Percentiles rank a stretch among this genome's conserved stretches.
Conservation (phyloP, 2,329 filamentous ascomycete species). For the Rutstroemia sp. region DNA sequence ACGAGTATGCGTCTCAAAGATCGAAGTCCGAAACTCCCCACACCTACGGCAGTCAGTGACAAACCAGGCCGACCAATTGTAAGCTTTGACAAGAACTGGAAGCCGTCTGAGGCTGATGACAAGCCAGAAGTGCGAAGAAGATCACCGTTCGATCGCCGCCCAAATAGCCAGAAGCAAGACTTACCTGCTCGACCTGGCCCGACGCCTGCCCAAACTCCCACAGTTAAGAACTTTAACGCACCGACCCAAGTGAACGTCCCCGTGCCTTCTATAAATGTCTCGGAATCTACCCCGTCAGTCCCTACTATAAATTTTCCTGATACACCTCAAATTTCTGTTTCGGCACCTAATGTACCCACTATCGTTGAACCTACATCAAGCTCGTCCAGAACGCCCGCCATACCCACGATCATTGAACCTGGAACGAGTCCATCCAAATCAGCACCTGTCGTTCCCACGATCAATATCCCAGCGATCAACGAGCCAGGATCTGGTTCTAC, state of each 20-base stretch:
- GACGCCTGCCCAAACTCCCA: constrained; percentile 29
- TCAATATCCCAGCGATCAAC: constrained; percentile 25
- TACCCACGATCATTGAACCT: constrained; percentile 21
- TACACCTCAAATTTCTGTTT: constrained; percentile 22
- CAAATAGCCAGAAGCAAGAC: constrained; percentile 21
- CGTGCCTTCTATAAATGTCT: constrained; percentile 20
- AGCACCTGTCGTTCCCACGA: constrained; percentile 29
- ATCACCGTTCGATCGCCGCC: constrained; percentile 23
- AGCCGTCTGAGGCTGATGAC: constrained; percentile 57
- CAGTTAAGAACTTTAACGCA: constrained; percentile 33
- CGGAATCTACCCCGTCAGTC: constrained; percentile 20
- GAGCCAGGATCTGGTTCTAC: constrained; percentile 10
- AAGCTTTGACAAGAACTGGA: constrained; percentile 87
- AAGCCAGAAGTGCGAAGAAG: constrained; percentile 45
- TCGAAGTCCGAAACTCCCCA: constrained; percentile 78
- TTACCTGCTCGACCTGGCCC: constrained; percentile 21
- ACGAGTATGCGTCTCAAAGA: constrained; percentile 86
- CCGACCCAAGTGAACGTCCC: constrained; percentile 39
- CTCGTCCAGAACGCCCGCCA: constrained; percentile 18
- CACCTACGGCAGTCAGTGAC: constrained; percentile 85
- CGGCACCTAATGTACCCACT: constrained; percentile 19
- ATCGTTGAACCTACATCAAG: constrained; percentile 29
- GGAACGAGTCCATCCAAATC: constrained; percentile 29
- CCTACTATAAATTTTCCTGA: constrained; percentile 29
- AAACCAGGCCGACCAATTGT: constrained; percentile 88